A percentile compares a stretch with the other conserved stretches of the same genome.
Conservation (phyloP, 352 stramenopile species). For the Phytophthora palmivora region DNA sequence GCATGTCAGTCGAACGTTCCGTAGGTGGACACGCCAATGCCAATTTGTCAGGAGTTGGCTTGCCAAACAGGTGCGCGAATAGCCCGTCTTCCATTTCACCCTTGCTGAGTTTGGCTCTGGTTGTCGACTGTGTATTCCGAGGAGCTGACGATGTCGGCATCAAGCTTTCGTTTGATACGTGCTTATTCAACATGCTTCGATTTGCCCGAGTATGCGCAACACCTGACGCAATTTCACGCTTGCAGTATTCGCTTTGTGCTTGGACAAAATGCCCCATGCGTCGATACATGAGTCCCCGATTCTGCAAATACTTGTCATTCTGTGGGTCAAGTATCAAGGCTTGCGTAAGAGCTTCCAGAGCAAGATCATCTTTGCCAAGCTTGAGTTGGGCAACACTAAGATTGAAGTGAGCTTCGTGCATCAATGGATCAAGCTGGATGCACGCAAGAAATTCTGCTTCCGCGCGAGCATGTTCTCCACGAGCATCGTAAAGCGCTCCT, state of each 20-base stretch:
- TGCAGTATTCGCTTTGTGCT: slow-evolving; percentile 62
- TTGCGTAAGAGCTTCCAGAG: slow-evolving; percentile 45
- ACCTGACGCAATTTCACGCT: slow-evolving; percentile 38
- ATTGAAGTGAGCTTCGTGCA: slow-evolving; percentile 77
- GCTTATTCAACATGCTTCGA: slow-evolving; percentile 37
- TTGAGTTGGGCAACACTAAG: slow-evolving; percentile 61
- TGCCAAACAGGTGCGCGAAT: slow-evolving; percentile 74
- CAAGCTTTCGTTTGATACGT: slow-evolving; percentile 3
- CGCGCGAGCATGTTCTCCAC: slow-evolving; percentile 48
- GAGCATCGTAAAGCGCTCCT: slow-evolving; percentile 63
- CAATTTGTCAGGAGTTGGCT: slow-evolving; percentile 67
- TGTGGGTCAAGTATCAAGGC: slow-evolving; percentile 47
- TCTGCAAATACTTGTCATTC: slow-evolving; percentile 60
- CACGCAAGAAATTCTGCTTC: slow-evolving; percentile 57
- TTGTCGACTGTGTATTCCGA: slow-evolving; percentile 16
- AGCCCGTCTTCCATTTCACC: slow-evolving; percentile 64
- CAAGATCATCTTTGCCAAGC: slow-evolving; percentile 48
- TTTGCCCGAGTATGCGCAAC: not conserved
- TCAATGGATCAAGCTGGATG: slow-evolving; percentile 49
- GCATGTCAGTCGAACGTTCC: slow-evolving; percentile 50
- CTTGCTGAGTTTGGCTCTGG: slow-evolving; percentile 24
- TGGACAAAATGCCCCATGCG: slow-evolving; percentile 54
- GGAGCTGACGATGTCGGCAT: not conserved
- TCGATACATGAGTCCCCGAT: slow-evolving; percentile 63
- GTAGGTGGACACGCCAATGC: slow-evolving; percentile 56